phyloP scores from a whole-genome alignment of 2,329 filamentous ascomycete species.

The Elsinoe australis region DNA sequence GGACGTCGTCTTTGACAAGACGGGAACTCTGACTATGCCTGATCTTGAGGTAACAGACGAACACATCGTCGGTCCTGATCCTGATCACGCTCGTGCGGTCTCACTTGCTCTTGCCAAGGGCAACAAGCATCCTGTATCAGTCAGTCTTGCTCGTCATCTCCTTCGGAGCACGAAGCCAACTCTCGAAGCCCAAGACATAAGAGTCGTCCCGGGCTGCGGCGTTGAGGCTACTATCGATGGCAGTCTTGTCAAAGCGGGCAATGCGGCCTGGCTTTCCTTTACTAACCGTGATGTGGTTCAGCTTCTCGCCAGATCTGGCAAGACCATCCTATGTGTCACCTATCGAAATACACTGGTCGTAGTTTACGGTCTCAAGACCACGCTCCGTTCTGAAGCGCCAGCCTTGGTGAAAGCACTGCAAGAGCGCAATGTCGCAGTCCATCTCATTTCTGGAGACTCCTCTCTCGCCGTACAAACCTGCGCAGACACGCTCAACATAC shows the following conservation, averaged over 20 bases:
- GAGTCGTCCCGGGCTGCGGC: constrained; percentile 38
- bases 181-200: constrained; percentile 24
- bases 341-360: constrained; percentile 39
- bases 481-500: constrained; percentile 40
- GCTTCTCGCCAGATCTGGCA: constrained; percentile 34
- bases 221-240: constrained; percentile 34
- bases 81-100: background rate
- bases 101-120: constrained; percentile 18
- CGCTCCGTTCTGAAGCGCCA: constrained; percentile 44
- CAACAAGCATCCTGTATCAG: constrained; percentile 27
- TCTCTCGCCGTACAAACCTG: constrained; percentile 41
- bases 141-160: constrained; percentile 27
- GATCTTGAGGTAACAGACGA: constrained; percentile 36
- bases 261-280: constrained; percentile 40
- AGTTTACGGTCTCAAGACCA: constrained; percentile 45
- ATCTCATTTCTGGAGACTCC: constrained; percentile 53
- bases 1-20: constrained; percentile 73
- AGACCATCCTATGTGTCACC: constrained; percentile 52
- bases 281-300: constrained; percentile 28
- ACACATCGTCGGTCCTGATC: constrained; percentile 22
- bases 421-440: constrained; percentile 42
- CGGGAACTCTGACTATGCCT: constrained; percentile 63
- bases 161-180: background rate
- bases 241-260: constrained; percentile 38
- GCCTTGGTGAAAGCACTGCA: constrained; percentile 46